Percentiles rank a stretch among this genome's conserved stretches.
Conservation (phyloP, 495 filamentous ascomycete genomes). For the Pseudomonodictys pantanalensis region DNA sequence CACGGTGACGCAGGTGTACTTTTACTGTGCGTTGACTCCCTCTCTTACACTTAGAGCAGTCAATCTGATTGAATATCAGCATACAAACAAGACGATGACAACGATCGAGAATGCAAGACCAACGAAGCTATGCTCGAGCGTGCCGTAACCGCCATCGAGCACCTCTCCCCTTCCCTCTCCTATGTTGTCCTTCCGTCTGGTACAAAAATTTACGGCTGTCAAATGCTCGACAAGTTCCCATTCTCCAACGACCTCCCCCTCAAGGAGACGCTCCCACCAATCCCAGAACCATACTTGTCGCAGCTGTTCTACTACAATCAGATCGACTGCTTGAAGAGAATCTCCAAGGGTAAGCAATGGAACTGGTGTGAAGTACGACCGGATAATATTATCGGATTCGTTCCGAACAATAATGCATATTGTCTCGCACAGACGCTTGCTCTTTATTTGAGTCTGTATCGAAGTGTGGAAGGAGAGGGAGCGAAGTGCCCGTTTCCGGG, state of each 20-base stretch:
- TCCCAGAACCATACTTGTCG: conserved; percentile 39
- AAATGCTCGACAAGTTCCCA: conserved; percentile 40
- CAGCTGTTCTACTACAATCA: conserved; percentile 45
- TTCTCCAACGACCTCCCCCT: conserved; percentile 39
- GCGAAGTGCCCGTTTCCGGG: conserved; percentile 36
- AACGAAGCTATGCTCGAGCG: conserved; percentile 45
- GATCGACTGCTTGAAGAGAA: conserved; percentile 34
- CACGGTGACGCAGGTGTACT: conserved; percentile 47
- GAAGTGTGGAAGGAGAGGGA: conserved; percentile 32
- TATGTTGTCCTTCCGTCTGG: conserved; percentile 44
- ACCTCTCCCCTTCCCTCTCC: conserved; percentile 43
- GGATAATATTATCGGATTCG: conserved; percentile 40
- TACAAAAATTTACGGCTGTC: conserved; percentile 44
- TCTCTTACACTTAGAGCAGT: conserved; percentile 5
- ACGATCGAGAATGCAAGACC: conserved; percentile 35
- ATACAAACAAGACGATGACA: conserved; percentile 25
- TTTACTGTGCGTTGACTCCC: conserved; percentile 41
- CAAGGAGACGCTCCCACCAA: conserved; percentile 39
- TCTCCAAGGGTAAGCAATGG: conserved; percentile 37
- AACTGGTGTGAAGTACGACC: conserved; percentile 39
- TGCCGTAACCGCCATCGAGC: conserved; percentile 43
- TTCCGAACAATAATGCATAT: conserved; percentile 41
- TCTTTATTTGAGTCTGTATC: conserved; percentile 33
- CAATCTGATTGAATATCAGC: conserved; percentile 3
- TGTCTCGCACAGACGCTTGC: conserved; percentile 38